Percentiles rank a stretch among this genome's conserved stretches.
phyloP scores from a whole-genome alignment of 2,329 filamentous ascomycete species.

The Daldinia sp. region DNA sequence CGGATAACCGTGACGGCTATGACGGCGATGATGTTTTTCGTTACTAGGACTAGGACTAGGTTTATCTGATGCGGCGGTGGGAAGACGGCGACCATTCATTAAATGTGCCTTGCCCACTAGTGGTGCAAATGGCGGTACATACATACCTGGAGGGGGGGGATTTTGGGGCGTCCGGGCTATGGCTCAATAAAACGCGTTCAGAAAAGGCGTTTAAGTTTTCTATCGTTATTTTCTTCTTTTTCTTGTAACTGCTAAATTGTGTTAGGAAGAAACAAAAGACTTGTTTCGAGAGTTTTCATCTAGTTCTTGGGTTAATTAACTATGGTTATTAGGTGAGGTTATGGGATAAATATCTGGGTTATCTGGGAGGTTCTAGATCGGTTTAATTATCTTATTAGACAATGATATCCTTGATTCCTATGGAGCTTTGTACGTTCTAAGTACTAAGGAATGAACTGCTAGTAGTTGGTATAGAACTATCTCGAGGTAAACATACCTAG shows the following conservation, averaged over 20 bases:
- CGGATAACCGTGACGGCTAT: background rate
- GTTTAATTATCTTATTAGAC: background rate
- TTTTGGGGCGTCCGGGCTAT: too few relatives aligned
- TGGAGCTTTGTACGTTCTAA: background rate
- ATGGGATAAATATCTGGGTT: background rate
- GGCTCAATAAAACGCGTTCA: background rate
- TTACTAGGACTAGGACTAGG: background rate
- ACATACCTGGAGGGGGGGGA: too few relatives aligned
- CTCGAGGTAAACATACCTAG: background rate
- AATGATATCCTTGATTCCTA: background rate
- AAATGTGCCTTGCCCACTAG: too few relatives aligned
- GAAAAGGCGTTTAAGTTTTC: background rate
- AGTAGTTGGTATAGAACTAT: background rate
- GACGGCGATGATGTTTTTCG: background rate
- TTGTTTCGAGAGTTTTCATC: background rate
- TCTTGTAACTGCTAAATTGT: background rate
- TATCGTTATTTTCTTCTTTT: background rate
- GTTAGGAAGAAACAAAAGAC: background rate
- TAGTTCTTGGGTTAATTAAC: background rate
- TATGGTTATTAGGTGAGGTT: background rate
- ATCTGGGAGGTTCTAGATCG: background rate
- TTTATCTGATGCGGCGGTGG: background rate
- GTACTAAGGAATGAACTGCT: background rate
- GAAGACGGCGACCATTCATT: too few relatives aligned
- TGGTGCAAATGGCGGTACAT: background rate